Evolutionary conservation across 176 grass and related monocot species (phyloP).

Genomic region (Chrysopogon serrulatus): DNA sequence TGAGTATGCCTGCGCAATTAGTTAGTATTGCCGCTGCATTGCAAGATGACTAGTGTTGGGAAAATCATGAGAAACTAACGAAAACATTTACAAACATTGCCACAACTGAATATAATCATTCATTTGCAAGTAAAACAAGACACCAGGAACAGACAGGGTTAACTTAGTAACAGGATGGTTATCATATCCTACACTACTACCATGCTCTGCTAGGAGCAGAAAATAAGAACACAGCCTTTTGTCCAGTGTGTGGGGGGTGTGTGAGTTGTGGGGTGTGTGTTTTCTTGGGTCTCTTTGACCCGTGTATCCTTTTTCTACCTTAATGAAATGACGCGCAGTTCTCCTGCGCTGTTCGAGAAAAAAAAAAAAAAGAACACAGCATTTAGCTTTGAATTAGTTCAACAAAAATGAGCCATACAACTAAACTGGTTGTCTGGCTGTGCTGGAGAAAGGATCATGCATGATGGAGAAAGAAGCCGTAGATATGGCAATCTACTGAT

Average conservation of each 20-base stretch:
- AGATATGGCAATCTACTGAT: not conserved
- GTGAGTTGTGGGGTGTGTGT: too few relatives aligned
- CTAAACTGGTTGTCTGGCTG: not conserved
- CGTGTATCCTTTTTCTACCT: too few relatives aligned
- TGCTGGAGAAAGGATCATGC: not conserved
- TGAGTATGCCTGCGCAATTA: not conserved
- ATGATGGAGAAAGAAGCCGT: not conserved
- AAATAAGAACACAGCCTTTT: not conserved
- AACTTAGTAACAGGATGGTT: not conserved
- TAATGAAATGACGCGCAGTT: too few relatives aligned
- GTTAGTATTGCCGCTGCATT: not conserved
- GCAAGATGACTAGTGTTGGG: not conserved
- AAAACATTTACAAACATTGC: not conserved
- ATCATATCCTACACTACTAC: not conserved
- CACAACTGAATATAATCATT: not conserved
- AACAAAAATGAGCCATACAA: not conserved
- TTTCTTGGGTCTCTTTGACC: too few relatives aligned
- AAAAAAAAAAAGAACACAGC: not conserved
- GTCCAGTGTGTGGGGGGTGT: too few relatives aligned
- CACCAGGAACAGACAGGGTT: not conserved
- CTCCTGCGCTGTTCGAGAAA: too few relatives aligned
- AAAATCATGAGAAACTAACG: not conserved
- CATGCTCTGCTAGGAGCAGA: not conserved
- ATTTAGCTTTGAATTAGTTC: not conserved
- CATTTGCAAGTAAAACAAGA: not conserved